Conservation (phyloP, 2,329 filamentous ascomycete species). For the Coleophoma eucalyptorum region DNA sequence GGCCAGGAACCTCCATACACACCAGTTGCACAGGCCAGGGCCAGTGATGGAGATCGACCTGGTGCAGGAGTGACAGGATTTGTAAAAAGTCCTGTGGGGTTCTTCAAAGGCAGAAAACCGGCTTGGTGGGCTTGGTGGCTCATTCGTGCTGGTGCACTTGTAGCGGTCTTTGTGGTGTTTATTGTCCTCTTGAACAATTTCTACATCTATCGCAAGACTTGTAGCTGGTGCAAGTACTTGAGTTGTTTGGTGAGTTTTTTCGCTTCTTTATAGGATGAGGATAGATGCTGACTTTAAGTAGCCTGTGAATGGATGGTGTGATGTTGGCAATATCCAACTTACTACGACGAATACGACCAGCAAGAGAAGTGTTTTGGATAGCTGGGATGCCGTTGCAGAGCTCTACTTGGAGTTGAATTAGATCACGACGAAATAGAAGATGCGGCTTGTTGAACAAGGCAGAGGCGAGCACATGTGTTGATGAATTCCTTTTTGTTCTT, state of each 20-base stretch:
- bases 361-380: conserved; percentile 19
- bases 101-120: conserved; percentile 89
- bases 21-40: conserved; percentile 52
- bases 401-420: conserved; percentile 7
- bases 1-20: conserved; percentile 70
- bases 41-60: conserved; percentile 20
- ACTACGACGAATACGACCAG: conserved; percentile 12
- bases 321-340: conserved; percentile 29
- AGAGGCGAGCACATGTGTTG: no score
- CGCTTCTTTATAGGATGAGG: conserved; percentile 10
- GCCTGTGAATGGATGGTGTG: conserved; percentile 67
- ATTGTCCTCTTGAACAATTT: conserved; percentile 88
- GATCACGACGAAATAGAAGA: no score
- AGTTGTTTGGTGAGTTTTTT: conserved; percentile 76
- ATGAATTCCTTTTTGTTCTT: no score
- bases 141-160: conserved; percentile 71
- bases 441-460: no score
- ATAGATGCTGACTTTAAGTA: conserved; percentile 58
- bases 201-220: conserved; percentile 72
- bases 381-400: conserved; percentile 17
- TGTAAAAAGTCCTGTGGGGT: conserved; percentile 62
- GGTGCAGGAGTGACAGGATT: conserved; percentile 35
- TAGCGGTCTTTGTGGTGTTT: conserved; percentile 80
- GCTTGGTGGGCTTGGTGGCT: conserved; percentile 99
- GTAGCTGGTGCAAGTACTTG: conserved; percentile 91